Evolutionary conservation across 805 yeast species (phyloP).

Genomic region (Saccharomycopsis microspora): DNA sequence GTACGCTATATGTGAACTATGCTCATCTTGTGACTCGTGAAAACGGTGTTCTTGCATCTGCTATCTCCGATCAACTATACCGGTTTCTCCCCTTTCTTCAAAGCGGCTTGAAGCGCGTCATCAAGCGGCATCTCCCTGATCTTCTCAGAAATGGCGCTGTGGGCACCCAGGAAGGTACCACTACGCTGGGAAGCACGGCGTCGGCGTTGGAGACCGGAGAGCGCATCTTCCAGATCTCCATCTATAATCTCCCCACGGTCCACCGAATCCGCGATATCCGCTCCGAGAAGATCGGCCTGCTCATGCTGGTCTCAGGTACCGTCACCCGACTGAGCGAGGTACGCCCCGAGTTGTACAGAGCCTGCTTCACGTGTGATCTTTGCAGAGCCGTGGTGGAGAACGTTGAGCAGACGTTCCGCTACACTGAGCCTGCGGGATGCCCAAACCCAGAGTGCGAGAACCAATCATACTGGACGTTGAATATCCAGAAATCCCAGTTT

Average conservation of each 20-base stretch:
- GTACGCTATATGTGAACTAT: slow-evolving; percentile 78
- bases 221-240: slow-evolving; percentile 78
- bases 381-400: slow-evolving; percentile 81
- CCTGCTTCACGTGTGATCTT: slow-evolving; percentile 78
- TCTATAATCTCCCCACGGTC: slow-evolving; percentile 73
- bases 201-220: slow-evolving; percentile 43
- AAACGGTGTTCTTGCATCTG: slow-evolving; percentile 80
- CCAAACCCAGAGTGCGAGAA: slow-evolving; percentile 82
- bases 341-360: slow-evolving; percentile 84
- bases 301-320: slow-evolving; percentile 82
- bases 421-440: slow-evolving; percentile 91
- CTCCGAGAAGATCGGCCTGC: slow-evolving; percentile 78
- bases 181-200: slow-evolving; percentile 28
- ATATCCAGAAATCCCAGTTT: slow-evolving; percentile 74
- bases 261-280: slow-evolving; percentile 83
- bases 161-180: slow-evolving; percentile 8
- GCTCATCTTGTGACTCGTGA: slow-evolving; percentile 65
- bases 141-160: slow-evolving; percentile 39
- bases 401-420: slow-evolving; percentile 86
- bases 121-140: slow-evolving; percentile 66
- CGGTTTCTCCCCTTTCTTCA: slow-evolving; percentile 81
- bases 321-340: slow-evolving; percentile 95
- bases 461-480: slow-evolving; percentile 75
- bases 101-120: slow-evolving; percentile 60
- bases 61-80: slow-evolving; percentile 84